Evolutionary conservation across 371 early-diverging fungal genomes (phyloP), one percentile per base, ranked within the genome.

Genomic region (Mucor lusitanicus): DNA sequence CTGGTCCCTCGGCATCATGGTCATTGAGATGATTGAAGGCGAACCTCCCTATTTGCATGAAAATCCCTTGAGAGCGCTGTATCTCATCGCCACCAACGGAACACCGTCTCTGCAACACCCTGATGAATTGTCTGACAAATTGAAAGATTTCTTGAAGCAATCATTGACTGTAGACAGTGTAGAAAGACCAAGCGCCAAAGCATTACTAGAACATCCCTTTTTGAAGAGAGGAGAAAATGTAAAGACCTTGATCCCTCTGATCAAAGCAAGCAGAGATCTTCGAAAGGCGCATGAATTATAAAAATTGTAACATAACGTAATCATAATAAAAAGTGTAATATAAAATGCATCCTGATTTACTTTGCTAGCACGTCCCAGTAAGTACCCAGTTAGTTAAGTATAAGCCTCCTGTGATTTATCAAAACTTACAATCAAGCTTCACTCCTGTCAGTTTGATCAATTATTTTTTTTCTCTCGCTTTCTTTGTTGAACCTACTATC

Each of bases 1-100:
- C 12, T 98, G 99, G 99, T 92, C 94, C 13, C 78, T 96, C 5
- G 98, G 96, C 8, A 95, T 97, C 68, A 91, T 96, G 84, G 79
- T 89, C 33, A 92, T 93, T 63, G 93, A 95, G 73, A 87, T 92
- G 87, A 79, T 90, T 58, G 87, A 91, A 74, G 93, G 94, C 13
- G 92, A 91, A 63, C 95, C 95, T 27, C 97, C 97, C 32, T 96
- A 95, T 73, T 77, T 94, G 40, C 88, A 93, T 66, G 94, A 94
- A 67, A 90, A 93, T 65, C 92, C 93, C 6, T 75, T 94, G 32
- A 79, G 90, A 50, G 95, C 95, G 19, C 81, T 95, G 19, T 95
- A 95, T 67, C 79, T 94, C 63, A 94, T 94, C 78, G 94, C 94
- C 3, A 94, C 94, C 15, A 94, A 92, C 64, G 95, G 95, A 12